A percentile compares a stretch with the other conserved stretches of the same genome.
Evolutionary conservation across 108 stramenopile species (phyloP).

Genomic region (Discostella stelligeroides): DNA sequence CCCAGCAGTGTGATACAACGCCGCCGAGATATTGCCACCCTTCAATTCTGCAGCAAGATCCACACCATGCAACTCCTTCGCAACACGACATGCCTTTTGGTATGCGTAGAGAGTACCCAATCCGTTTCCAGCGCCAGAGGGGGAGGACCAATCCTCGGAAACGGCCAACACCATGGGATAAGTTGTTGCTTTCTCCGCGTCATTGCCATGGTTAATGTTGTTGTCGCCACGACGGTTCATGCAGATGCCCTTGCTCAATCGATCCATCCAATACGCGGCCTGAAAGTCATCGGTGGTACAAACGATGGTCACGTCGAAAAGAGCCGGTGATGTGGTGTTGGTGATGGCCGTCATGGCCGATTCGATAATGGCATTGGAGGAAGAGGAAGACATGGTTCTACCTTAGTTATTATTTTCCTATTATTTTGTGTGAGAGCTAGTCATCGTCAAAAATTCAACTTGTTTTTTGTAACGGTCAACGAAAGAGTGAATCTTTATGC

Average conservation of each 20-base stretch:
- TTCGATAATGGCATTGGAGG: constrained; percentile 53
- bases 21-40: constrained; percentile 75
- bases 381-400: too few relatives aligned
- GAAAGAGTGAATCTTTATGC: too few relatives aligned
- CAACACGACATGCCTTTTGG: constrained; percentile 86
- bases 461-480: too few relatives aligned
- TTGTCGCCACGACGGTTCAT: constrained; percentile 5
- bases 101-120: constrained; percentile 95
- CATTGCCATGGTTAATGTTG: too few relatives aligned
- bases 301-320: constrained; percentile 95
- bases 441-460: too few relatives aligned
- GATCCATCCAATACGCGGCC: constrained; percentile 97
- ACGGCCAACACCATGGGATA: constrained; percentile 93
- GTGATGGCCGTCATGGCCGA: constrained; percentile 83
- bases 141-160: constrained; percentile 90
- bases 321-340: constrained; percentile 44
- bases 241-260: constrained; percentile 74
- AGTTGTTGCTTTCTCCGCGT: too few relatives aligned
- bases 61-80: constrained; percentile 60
- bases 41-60: constrained; percentile 62
- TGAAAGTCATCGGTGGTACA: constrained; percentile 95
- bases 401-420: too few relatives aligned
- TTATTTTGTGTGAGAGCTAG: too few relatives aligned
- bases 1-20: constrained; percentile 97
- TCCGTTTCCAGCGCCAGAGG: constrained; percentile 95